A percentile compares a stretch with the other conserved stretches of the same genome.
Evolutionary conservation across 306 rosid genomes (phyloP).

Genomic region (Cucumis melo): DNA sequence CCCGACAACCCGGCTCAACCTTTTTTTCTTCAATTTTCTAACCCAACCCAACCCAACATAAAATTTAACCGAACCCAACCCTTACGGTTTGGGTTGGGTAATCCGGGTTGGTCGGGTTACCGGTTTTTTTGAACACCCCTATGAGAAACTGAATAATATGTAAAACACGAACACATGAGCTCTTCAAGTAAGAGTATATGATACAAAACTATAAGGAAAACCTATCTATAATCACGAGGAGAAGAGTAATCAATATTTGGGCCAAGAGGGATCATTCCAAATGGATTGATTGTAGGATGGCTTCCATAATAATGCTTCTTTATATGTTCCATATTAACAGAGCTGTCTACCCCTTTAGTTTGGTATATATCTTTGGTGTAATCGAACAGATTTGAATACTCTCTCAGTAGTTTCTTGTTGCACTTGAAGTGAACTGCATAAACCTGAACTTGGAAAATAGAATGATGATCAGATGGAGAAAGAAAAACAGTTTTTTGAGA

Average conservation of each 20-base stretch:
- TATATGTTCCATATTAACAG: constrained; percentile 73
- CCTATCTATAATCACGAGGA: constrained; percentile 58
- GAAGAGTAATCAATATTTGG: constrained; percentile 52
- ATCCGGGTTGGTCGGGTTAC: too few relatives aligned
- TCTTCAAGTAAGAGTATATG: neutral
- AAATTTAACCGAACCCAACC: too few relatives aligned
- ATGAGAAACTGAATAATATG: neutral
- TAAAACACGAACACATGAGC: neutral
- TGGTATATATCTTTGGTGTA: constrained; percentile 80
- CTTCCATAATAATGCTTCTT: constrained; percentile 78
- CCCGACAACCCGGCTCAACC: too few relatives aligned
- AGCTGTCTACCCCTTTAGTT: constrained; percentile 51
- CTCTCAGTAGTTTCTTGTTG: constrained; percentile 72
- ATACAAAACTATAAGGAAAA: constrained; percentile 32
- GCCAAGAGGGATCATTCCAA: constrained; percentile 62
- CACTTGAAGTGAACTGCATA: constrained; percentile 94
- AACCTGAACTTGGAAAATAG: constrained; percentile 30
- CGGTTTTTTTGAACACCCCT: too few relatives aligned
- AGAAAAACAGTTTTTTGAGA: neutral
- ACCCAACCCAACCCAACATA: too few relatives aligned
- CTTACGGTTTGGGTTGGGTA: too few relatives aligned
- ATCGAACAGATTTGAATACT: constrained; percentile 70
- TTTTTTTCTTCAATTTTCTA: too few relatives aligned
- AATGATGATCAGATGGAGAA: neutral
- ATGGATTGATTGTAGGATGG: constrained; percentile 77